These are phyloP conservation scores for Phialophora verrucosa DNA, from an alignment of 2,329 filamentous ascomycete species.

Conservation along the genomic window DNA sequence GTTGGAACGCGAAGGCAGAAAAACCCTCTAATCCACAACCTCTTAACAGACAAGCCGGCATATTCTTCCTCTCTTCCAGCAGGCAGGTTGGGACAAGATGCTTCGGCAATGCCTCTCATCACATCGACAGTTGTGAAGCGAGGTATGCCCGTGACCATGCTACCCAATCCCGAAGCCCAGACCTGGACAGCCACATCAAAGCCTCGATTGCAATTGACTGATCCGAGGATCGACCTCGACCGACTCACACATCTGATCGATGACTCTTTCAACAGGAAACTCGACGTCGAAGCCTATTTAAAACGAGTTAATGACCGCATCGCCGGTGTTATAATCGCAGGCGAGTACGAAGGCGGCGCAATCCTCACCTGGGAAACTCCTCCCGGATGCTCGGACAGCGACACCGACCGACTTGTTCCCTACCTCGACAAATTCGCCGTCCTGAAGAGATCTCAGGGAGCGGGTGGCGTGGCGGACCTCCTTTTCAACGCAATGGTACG, in stretches of 20 bases:
- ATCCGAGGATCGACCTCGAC: slow-evolving; percentile 80
- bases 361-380: slow-evolving; percentile 94
- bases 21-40: slow-evolving; percentile 93
- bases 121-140: slow-evolving; percentile 83
- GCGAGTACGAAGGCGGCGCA: slow-evolving; percentile 94
- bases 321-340: slow-evolving; percentile 91
- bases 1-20: slow-evolving; percentile 65
- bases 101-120: slow-evolving; percentile 43
- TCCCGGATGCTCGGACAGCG: slow-evolving; percentile 59
- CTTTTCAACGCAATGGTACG: slow-evolving; percentile 96
- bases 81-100: slow-evolving; percentile 59
- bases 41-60: slow-evolving; percentile 91
- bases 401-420: slow-evolving; percentile 73
- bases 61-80: slow-evolving; percentile 89
- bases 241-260: slow-evolving; percentile 87
- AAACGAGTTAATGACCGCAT: slow-evolving; percentile 78
- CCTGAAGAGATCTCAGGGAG: slow-evolving; percentile 83
- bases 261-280: slow-evolving; percentile 84
- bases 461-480: slow-evolving; percentile 90
- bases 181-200: slow-evolving; percentile 72
- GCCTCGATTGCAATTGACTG: slow-evolving; percentile 72
- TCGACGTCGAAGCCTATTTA: slow-evolving; percentile 84
- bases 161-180: slow-evolving; percentile 69
- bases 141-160: slow-evolving; percentile 85
- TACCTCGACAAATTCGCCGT: slow-evolving; percentile 99